These are phyloP conservation scores for Lactarius sanguifluus DNA, from an alignment of 768 basidiomycete genomes.

Conservation along the genomic window DNA sequence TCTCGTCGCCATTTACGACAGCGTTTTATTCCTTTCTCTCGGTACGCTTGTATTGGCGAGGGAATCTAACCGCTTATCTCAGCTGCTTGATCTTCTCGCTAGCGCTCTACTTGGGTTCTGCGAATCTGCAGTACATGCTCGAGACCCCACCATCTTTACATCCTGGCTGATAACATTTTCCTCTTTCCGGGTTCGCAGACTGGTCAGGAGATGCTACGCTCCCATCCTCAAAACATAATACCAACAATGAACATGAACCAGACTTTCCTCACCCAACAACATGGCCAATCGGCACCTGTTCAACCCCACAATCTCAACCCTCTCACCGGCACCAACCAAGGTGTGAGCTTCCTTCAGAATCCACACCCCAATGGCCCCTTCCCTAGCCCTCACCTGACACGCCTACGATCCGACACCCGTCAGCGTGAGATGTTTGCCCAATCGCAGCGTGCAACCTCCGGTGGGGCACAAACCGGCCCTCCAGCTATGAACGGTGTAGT, in stretches of 20 bases:
- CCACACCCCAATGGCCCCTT: slow-evolving; percentile 29
- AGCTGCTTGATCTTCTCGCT: slow-evolving; percentile 26
- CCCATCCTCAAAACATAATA: slow-evolving; percentile 41
- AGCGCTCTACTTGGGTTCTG: slow-evolving; percentile 25
- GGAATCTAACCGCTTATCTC: slow-evolving; percentile 31
- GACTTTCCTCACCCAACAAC: slow-evolving; percentile 41
- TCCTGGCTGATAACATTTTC: slow-evolving; percentile 22
- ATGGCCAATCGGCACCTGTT: slow-evolving; percentile 39
- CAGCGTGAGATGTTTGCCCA: slow-evolving; percentile 14
- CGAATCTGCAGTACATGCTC: slow-evolving; percentile 30
- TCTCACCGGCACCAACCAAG: slow-evolving; percentile 36
- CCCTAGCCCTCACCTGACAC: slow-evolving; percentile 7
- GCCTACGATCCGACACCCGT: slow-evolving; percentile 10
- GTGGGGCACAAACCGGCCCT: slow-evolving; percentile 20
- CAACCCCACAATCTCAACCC: slow-evolving; percentile 43
- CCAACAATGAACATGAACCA: slow-evolving; percentile 32
- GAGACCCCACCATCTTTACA: slow-evolving; percentile 29
- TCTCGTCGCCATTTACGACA: slow-evolving; percentile 18
- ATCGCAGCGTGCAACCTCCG: slow-evolving; percentile 20
- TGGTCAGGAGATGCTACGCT: slow-evolving; percentile 54
- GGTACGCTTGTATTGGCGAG: slow-evolving; percentile 23
- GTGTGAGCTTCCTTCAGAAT: slow-evolving; percentile 36
- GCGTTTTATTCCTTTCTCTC: slow-evolving; percentile 22
- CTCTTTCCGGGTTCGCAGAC: slow-evolving; percentile 37
- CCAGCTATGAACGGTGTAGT: slow-evolving; percentile 28